A percentile compares a stretch with the other conserved stretches of the same genome.
phyloP scores from a whole-genome alignment of 1,139 yeast genomes.

The Candida frijolesensis region DNA sequence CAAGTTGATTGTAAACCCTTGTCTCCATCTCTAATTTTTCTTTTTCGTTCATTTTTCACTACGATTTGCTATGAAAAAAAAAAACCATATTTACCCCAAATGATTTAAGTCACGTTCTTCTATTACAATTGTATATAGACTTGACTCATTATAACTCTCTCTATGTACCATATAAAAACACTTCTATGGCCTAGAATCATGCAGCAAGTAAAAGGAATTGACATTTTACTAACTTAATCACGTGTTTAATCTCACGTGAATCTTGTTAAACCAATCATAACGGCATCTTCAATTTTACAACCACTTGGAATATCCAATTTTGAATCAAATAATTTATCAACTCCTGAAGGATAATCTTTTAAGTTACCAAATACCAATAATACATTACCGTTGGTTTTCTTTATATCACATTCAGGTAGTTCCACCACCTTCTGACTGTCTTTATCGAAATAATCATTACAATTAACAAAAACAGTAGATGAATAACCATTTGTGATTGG shows the following conservation, averaged over 20 bases:
- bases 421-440: conserved; percentile 2
- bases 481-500: conserved; percentile 70
- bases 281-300: conserved; percentile 70
- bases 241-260: conserved; percentile 10
- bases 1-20: too few species aligned
- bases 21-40: too few species aligned
- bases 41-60: too few species aligned
- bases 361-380: conserved; percentile 67
- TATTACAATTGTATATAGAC: too few species aligned
- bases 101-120: too few species aligned
- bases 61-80: too few species aligned
- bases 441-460: conserved; percentile 58
- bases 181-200: too few species aligned
- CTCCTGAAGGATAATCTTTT: conserved; percentile 51
- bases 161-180: too few species aligned
- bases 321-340: conserved; percentile 71
- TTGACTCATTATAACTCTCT: too few species aligned
- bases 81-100: too few species aligned
- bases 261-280: conserved; percentile 61
- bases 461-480: conserved; percentile 62
- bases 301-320: conserved; percentile 55
- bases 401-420: conserved; percentile 3
- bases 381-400: conserved; percentile 28
- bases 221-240: neutral
- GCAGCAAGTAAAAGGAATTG: neutral